These are phyloP conservation scores for Ustanciosporium gigantosporum DNA, from an alignment of 1,284 basidiomycete genomes.

Conservation along the genomic window DNA sequence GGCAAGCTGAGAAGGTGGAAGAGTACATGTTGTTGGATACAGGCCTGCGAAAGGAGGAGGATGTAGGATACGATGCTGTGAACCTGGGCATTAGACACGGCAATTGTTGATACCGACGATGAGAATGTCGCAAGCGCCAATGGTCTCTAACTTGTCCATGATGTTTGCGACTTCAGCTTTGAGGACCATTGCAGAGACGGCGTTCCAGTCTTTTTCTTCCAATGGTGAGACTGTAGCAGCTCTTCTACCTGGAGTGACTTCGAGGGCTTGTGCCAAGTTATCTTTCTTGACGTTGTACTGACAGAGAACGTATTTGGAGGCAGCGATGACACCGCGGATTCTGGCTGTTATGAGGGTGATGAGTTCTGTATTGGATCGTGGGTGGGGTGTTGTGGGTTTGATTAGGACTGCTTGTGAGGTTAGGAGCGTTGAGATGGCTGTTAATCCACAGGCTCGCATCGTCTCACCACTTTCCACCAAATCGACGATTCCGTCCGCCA, in stretches of 20 bases:
- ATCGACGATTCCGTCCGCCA: constrained; percentile 85
- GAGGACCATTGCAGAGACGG: constrained; percentile 89
- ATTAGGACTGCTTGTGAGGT: constrained; percentile 92
- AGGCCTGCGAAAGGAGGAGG: too few species aligned
- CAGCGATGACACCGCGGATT: constrained; percentile 90
- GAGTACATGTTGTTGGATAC: too few species aligned
- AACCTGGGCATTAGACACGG: constrained; percentile 81
- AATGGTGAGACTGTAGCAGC: constrained; percentile 88
- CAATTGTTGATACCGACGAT: constrained; percentile 91
- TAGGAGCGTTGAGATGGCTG: constrained; percentile 79
- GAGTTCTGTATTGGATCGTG: constrained; percentile 68
- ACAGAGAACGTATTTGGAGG: constrained; percentile 82
- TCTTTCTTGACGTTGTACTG: constrained; percentile 84
- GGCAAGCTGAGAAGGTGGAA: too few species aligned
- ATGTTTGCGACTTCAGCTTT: constrained; percentile 78
- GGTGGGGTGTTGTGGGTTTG: constrained; percentile 73
- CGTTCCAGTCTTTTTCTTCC: constrained; percentile 82
- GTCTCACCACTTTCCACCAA: constrained; percentile 89
- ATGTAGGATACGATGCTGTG: too few species aligned
- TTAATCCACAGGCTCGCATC: constrained; percentile 96
- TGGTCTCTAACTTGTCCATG: constrained; percentile 84
- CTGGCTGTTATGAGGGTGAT: constrained; percentile 82
- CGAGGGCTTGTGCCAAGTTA: constrained; percentile 69
- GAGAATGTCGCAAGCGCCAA: constrained; percentile 87
- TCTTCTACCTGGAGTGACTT: constrained; percentile 83